These are phyloP conservation scores for Pichia membranifaciens DNA, from an alignment of 805 yeast species.

Conservation along the genomic window DNA sequence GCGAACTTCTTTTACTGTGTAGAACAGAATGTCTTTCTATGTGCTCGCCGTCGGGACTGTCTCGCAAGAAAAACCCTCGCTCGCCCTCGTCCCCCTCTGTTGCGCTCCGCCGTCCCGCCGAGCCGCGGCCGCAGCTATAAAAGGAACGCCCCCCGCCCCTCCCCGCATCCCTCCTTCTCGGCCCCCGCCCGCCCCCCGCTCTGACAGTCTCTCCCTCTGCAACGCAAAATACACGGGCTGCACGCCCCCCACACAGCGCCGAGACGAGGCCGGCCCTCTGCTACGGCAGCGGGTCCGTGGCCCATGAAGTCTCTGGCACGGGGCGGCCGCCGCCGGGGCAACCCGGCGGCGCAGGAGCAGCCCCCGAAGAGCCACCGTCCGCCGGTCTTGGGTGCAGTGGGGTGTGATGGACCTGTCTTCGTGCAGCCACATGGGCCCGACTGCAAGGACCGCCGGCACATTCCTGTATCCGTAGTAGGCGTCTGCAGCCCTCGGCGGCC, in stretches of 20 bases:
- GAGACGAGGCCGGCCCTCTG: slow-evolving; percentile 7
- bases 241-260: slow-evolving; percentile 8
- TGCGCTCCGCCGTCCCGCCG: no score
- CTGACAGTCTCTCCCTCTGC: background rate
- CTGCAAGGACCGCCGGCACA: slow-evolving; percentile 12
- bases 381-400: slow-evolving; percentile 13
- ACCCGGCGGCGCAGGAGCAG: no score
- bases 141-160: background rate
- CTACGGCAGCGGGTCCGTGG: background rate
- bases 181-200: background rate
- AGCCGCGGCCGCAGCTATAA: no score
- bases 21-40: no score
- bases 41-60: no score
- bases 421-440: slow-evolving; percentile 8
- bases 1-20: no score
- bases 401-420: slow-evolving; percentile 7
- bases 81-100: no score
- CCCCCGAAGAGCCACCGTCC: slow-evolving; percentile 1
- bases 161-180: background rate
- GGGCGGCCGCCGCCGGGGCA: slow-evolving; percentile 2
- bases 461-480: background rate
- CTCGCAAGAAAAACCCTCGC: no score
- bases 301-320: slow-evolving; percentile 9
- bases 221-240: slow-evolving; percentile 8
- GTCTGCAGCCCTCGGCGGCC: no score